phyloP scores from a whole-genome alignment of 148 eudicot genomes.

The Pouteria glomerata region DNA sequence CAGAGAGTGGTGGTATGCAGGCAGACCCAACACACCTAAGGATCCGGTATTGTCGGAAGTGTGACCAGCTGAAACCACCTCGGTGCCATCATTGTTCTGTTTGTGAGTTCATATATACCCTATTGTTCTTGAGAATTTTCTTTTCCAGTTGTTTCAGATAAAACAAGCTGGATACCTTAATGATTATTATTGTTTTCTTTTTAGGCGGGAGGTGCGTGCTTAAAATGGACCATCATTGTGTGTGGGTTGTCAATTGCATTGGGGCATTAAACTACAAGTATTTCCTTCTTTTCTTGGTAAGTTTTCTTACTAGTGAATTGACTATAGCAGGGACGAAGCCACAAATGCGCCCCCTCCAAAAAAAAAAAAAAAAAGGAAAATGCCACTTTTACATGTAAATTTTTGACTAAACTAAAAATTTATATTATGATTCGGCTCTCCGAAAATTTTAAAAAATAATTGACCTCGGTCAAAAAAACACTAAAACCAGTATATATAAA shows the following conservation, averaged over 20 bases:
- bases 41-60: constrained; percentile 82
- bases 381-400: too few relatives aligned
- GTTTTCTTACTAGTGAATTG: constrained; percentile 5
- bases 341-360: too few relatives aligned
- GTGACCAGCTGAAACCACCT: constrained; percentile 94
- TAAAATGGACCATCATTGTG: constrained; percentile 99
- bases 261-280: constrained; percentile 97
- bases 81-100: constrained; percentile 99
- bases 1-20: constrained; percentile 45
- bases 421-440: too few relatives aligned
- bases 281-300: constrained; percentile 97
- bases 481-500: too few relatives aligned
- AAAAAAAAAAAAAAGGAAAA: too few relatives aligned
- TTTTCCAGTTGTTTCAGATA: neutral
- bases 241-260: constrained; percentile 98
- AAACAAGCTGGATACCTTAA: constrained; percentile 15
- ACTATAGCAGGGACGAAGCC: neutral
- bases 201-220: constrained; percentile 95
- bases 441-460: too few relatives aligned
- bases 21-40: constrained; percentile 39
- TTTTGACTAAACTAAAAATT: too few relatives aligned
- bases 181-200: constrained; percentile 12
- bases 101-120: constrained; percentile 60
- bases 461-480: too few relatives aligned
- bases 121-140: neutral